These are phyloP conservation scores for Exophiala dermatitidis DNA, from an alignment of 2,329 filamentous ascomycete species.

Conservation along the genomic window DNA sequence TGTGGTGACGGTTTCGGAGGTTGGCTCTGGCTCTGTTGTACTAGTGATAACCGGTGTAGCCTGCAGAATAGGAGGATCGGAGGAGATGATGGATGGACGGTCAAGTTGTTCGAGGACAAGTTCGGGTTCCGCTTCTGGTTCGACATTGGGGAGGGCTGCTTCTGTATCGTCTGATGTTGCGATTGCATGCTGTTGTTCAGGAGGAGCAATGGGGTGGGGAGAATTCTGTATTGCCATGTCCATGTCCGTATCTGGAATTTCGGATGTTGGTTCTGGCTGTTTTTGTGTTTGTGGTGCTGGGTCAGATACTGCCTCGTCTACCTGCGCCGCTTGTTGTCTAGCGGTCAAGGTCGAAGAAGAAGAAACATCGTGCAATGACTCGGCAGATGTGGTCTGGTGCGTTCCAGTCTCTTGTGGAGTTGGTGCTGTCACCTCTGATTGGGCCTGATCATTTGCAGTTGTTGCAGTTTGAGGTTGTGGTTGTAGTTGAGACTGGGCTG, in stretches of 20 bases:
- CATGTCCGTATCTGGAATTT: background rate
- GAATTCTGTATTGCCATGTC: no score
- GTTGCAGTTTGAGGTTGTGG: background rate
- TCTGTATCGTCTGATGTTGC: background rate
- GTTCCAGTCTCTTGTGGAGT: background rate
- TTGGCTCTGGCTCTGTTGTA: background rate
- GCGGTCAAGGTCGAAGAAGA: background rate
- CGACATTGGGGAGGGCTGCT: background rate
- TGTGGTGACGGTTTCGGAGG: background rate
- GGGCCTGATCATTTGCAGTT: background rate
- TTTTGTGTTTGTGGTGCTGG: background rate
- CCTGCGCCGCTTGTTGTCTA: background rate
- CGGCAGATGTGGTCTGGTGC: background rate
- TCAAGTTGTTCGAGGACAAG: background rate
- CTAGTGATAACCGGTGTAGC: background rate
- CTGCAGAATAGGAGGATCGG: background rate
- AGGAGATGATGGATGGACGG: no score
- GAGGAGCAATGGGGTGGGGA: no score
- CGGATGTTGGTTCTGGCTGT: background rate
- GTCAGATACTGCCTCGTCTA: background rate
- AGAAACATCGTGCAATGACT: background rate
- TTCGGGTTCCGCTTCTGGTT: background rate
- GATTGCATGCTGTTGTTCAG: background rate
- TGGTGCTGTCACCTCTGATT: background rate
- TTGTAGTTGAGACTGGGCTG: background rate